phyloP scores from a whole-genome alignment of 176 grass and related monocot genomes.

The Juncus effusus region DNA sequence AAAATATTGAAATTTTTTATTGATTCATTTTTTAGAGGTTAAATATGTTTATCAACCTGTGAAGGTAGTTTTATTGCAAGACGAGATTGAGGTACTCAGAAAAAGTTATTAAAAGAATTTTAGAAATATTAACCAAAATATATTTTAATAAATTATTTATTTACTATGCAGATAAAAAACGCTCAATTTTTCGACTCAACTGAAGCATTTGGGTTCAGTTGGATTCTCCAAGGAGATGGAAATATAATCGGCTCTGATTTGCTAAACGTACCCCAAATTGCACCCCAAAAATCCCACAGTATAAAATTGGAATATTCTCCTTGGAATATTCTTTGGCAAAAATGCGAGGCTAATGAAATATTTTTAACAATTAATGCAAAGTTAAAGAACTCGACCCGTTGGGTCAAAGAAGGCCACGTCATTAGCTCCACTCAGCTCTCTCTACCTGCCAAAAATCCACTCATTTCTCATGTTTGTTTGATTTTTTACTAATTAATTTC shows the following conservation, averaged over 20 bases:
- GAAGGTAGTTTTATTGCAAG: slow-evolving; percentile 52
- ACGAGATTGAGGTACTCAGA: slow-evolving; percentile 56
- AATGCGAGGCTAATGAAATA: slow-evolving; percentile 44
- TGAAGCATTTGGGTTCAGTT: slow-evolving; percentile 61
- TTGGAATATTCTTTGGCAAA: slow-evolving; percentile 53
- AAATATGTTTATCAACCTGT: slow-evolving; percentile 94
- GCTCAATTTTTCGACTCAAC: slow-evolving; percentile 66
- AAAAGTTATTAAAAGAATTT: not conserved
- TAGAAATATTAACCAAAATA: not conserved
- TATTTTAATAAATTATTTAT: slow-evolving; percentile 7
- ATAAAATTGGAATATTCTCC: slow-evolving; percentile 63
- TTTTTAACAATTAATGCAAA: slow-evolving; percentile 70
- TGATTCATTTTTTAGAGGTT: slow-evolving; percentile 50
- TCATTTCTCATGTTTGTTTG: slow-evolving; percentile 53
- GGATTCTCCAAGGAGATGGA: slow-evolving; percentile 80
- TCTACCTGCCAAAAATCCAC: slow-evolving; percentile 50
- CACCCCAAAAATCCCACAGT: slow-evolving; percentile 50
- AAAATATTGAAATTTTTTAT: not conserved
- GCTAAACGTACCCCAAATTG: slow-evolving; percentile 47
- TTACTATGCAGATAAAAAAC: slow-evolving; percentile 68
- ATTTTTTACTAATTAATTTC: not conserved
- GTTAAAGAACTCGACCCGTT: slow-evolving; percentile 55
- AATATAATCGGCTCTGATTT: slow-evolving; percentile 52
- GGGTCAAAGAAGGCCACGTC: slow-evolving; percentile 64
- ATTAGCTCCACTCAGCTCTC: slow-evolving; percentile 77